A percentile compares a stretch with the other conserved stretches of the same genome.
Evolutionary conservation across 257 asterid genomes (phyloP).

Genomic region (Rhazya stricta): DNA sequence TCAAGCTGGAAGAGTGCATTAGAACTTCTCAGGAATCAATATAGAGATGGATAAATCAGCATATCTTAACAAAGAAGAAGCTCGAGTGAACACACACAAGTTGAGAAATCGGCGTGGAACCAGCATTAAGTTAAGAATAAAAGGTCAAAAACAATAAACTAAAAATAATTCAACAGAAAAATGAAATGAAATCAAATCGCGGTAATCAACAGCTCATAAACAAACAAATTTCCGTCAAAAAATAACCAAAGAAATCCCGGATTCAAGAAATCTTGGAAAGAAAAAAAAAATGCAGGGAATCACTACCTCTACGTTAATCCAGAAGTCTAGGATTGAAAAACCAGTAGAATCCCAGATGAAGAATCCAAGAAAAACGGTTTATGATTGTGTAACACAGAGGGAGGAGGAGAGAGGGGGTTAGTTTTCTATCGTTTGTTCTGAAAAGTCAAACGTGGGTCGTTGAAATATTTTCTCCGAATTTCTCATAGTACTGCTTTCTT

Average conservation of each 20-base stretch:
- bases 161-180: too few relatives aligned
- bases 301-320: not conserved
- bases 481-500: not conserved
- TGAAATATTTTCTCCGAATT: not conserved
- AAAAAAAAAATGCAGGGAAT: not conserved
- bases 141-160: not conserved
- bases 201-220: not conserved
- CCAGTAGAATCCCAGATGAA: not conserved
- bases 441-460: conserved; percentile 8
- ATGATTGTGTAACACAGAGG: not conserved
- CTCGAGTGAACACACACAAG: not conserved
- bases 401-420: not conserved
- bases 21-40: not conserved
- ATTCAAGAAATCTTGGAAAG: not conserved
- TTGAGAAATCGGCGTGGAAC: not conserved
- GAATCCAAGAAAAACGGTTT: conserved; percentile 4
- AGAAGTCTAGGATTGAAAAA: not conserved
- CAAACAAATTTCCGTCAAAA: not conserved
- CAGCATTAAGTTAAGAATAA: not conserved
- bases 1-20: not conserved
- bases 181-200: not conserved
- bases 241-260: not conserved
- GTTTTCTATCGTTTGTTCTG: not conserved
- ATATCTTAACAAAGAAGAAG: not conserved
- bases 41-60: not conserved